These are phyloP conservation scores for Trichoderma sp. DNA, from an alignment of 2,329 filamentous ascomycete species.

Conservation along the genomic window DNA sequence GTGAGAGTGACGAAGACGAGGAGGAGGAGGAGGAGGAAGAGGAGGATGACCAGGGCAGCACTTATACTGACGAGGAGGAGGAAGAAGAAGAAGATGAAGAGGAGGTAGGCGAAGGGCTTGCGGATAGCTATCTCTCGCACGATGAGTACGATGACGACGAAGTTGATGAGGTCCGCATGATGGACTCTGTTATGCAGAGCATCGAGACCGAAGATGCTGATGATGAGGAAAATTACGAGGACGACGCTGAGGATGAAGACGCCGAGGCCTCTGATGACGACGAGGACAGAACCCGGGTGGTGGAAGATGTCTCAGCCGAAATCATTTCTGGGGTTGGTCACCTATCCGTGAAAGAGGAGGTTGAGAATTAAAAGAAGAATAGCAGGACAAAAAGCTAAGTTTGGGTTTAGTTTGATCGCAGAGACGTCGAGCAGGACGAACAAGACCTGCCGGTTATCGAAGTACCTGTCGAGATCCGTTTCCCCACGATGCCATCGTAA, in stretches of 20 bases:
- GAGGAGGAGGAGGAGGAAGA: conserved; percentile 45
- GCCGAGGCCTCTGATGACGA: conserved; percentile 25
- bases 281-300: conserved; percentile 30
- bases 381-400: conserved; percentile 34
- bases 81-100: conserved; percentile 39
- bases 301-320: conserved; percentile 56
- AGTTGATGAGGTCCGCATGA: conserved; percentile 38
- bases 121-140: conserved; percentile 58
- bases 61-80: conserved; percentile 49
- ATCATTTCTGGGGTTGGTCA: conserved; percentile 61
- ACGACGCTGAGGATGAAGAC: conserved; percentile 29
- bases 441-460: conserved; percentile 26
- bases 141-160: conserved; percentile 52
- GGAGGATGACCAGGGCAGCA: conserved; percentile 47
- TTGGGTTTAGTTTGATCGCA: conserved; percentile 26
- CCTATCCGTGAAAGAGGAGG: conserved; percentile 49
- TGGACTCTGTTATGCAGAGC: conserved; percentile 12
- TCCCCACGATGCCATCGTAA: conserved; percentile 21
- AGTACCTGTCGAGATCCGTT: conserved; percentile 36
- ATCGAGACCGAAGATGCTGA: conserved; percentile 41
- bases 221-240: conserved; percentile 34
- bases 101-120: conserved; percentile 47
- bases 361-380: conserved; percentile 27
- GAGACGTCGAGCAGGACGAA: conserved; percentile 16
- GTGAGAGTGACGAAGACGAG: conserved; percentile 59